phyloP scores from a whole-genome alignment of 78 protist genomes.

The Dictyostelium capitatum region DNA sequence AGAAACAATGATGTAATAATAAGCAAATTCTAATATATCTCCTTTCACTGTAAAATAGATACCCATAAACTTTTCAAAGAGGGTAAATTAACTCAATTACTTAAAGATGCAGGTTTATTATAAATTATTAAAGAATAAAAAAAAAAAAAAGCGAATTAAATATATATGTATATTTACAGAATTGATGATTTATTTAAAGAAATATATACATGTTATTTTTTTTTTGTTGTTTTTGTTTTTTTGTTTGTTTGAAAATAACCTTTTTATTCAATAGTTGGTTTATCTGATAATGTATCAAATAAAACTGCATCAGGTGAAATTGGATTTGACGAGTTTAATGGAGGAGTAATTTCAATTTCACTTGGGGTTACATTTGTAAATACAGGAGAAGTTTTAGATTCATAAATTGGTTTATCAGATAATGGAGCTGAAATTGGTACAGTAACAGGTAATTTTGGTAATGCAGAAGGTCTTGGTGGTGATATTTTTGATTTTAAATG shows the following conservation, averaged over 20 bases:
- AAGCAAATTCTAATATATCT: neutral
- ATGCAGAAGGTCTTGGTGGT: neutral
- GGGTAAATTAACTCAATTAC: conserved; percentile 29
- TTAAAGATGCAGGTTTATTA: conserved; percentile 28
- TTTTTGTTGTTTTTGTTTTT: neutral
- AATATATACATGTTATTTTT: neutral
- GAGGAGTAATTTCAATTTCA: too few species aligned
- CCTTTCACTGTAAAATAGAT: neutral
- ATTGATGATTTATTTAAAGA: neutral
- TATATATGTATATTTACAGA: neutral
- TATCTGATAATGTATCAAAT: conserved; percentile 1
- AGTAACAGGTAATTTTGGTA: neutral
- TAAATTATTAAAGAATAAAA: neutral
- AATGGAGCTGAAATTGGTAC: too few species aligned
- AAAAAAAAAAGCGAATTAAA: neutral
- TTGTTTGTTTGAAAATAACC: neutral
- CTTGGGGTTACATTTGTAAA: too few species aligned
- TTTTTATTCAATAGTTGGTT: conserved; percentile 29
- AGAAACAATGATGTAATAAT: neutral
- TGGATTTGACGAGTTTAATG: too few species aligned
- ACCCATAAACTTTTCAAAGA: conserved; percentile 14
- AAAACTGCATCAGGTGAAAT: too few species aligned
- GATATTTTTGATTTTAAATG: too few species aligned
- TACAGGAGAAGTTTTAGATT: too few species aligned
- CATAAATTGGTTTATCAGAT: too few species aligned